Evolutionary conservation across 441 rosid species (phyloP), one percentile per base, ranked within the genome.

Genomic region (Pelargonium myrrhifolium): DNA sequence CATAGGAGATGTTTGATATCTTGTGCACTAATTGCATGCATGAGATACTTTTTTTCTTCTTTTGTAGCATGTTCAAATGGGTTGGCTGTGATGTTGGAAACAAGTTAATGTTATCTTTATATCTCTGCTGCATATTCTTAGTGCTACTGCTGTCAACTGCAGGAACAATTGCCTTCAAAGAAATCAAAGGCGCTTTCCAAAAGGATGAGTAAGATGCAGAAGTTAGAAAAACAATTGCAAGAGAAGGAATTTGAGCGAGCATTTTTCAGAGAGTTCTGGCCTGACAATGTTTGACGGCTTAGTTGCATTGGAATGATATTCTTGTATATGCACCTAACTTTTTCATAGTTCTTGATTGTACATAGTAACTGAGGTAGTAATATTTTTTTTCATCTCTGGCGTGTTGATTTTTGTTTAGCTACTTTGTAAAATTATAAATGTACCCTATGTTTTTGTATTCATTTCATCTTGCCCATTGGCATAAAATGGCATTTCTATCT

Each of bases 241-340:
- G 96, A 90, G 74, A 85, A 81, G 67, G 96, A 93, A 75, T 90
- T 90, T 22, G 89, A 90, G 66, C 82, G 87, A 45, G 91, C 92
- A 10, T 93, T 89, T 74, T 87, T 75, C 60, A 82, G 92, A 45
- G 96, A 90, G 77, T 93, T 93, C 64, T 93, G 98, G 97, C 97
- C 97, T 0, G 98, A 93, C 68, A 90, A 93, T 85, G 92, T 93
- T 65, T 90, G 83, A 87, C 9, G 15, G 9, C 24, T 1, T 6
- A 17, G 11, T 53, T 2, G 20, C 59, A 53, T 18, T 35, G 6
- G 39, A 35, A 35, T 0, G 1, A 35, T 35, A 7, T 35, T 4
- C 39, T 35, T 35, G 9, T 15, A 9, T 18, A 24, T 5, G 11
- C 22, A 53, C 59, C 18, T 53, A 53, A 53, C 59, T 17, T 53